phyloP scores from a whole-genome alignment of 768 basidiomycete genomes.

The Leccinum uliginosum region DNA sequence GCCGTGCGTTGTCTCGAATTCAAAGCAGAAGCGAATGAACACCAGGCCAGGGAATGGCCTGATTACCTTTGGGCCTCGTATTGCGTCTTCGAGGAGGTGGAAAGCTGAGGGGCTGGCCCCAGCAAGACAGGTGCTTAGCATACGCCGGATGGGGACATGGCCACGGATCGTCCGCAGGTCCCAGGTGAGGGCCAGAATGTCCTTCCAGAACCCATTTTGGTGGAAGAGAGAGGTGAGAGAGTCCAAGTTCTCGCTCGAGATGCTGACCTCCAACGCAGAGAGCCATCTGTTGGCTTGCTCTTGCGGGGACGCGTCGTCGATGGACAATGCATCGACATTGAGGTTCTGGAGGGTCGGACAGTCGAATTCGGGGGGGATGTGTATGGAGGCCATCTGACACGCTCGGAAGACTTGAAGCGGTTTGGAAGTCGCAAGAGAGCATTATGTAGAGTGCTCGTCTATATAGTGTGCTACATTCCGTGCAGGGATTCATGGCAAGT shows the following conservation, averaged over 20 bases:
- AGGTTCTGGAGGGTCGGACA: constrained; percentile 21
- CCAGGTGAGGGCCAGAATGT: constrained; percentile 51
- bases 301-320: constrained; percentile 8
- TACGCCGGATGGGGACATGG: constrained; percentile 29
- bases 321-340: constrained; percentile 4
- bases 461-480: no score
- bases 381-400: neutral
- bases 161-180: constrained; percentile 48
- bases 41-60: constrained; percentile 47
- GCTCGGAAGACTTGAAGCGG: no score
- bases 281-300: constrained; percentile 18
- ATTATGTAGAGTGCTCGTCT: no score
- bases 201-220: constrained; percentile 43
- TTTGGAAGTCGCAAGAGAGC: no score
- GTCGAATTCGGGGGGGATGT: neutral
- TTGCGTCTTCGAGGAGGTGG: constrained; percentile 17
- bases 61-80: constrained; percentile 30
- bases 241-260: constrained; percentile 1
- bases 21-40: constrained; percentile 56
- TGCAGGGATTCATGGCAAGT: no score
- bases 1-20: constrained; percentile 48
- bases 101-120: constrained; percentile 13
- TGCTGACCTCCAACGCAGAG: constrained; percentile 8
- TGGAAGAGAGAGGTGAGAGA: constrained; percentile 17
- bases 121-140: constrained; percentile 36